Percentiles rank a stretch among this genome's conserved stretches.
phyloP scores from a whole-genome alignment of 2,329 filamentous ascomycete genomes.

The Pseudopithomyces maydicus region DNA sequence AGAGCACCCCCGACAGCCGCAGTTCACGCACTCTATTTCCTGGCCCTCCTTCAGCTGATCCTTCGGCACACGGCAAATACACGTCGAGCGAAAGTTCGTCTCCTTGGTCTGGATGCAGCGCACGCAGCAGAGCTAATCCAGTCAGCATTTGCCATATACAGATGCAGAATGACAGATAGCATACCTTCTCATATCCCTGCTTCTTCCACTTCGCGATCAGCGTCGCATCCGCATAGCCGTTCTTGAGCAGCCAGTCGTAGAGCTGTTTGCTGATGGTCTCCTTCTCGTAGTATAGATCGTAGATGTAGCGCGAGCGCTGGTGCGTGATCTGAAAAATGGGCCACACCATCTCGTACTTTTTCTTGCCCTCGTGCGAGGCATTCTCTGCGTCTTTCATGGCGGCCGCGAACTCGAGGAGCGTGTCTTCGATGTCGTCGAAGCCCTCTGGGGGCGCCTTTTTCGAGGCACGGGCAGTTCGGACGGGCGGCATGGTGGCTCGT shows the following conservation, averaged over 20 bases:
- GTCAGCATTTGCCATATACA: constrained; percentile 9
- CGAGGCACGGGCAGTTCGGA: constrained; percentile 71
- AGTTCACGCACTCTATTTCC: constrained; percentile 91
- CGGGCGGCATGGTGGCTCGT: constrained; percentile 68
- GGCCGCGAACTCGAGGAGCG: constrained; percentile 82
- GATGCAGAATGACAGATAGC: constrained; percentile 23
- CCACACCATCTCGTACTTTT: constrained; percentile 93
- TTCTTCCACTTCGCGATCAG: constrained; percentile 99
- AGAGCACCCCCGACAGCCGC: constrained; percentile 88
- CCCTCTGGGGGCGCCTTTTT: constrained; percentile 83
- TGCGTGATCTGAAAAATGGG: constrained; percentile 97
- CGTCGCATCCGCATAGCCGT: constrained; percentile 91
- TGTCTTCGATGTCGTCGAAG: constrained; percentile 87
- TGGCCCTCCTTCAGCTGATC: constrained; percentile 88
- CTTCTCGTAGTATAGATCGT: constrained; percentile 97
- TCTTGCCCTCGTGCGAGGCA: constrained; percentile 75
- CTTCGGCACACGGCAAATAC: constrained; percentile 92
- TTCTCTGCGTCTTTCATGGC: constrained; percentile 97
- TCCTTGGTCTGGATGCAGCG: constrained; percentile 99
- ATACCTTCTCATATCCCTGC: constrained; percentile 94
- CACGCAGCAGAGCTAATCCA: constrained; percentile 79
- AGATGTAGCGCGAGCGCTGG: constrained; percentile 90
- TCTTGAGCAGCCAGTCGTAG: constrained; percentile 97
- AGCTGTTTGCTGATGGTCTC: constrained; percentile 90
- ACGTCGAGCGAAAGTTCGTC: constrained; percentile 97